Evolutionary conservation across 768 basidiomycete species (phyloP).

Genomic region (Leccinum imitatum): DNA sequence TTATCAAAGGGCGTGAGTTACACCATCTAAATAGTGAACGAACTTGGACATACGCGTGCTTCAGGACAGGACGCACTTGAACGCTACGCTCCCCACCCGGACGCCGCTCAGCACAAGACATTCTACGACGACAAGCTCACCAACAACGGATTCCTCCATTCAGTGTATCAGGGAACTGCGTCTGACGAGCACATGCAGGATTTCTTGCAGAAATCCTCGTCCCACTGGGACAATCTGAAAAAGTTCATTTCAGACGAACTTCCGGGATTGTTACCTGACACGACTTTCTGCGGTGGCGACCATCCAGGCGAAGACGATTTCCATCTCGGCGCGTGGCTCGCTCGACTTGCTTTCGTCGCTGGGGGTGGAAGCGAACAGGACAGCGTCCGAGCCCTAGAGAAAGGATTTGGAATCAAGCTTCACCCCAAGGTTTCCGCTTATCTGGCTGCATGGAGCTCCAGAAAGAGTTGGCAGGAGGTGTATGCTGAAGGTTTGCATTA

Average conservation of each 20-base stretch:
- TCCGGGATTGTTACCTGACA: slow-evolving; percentile 39
- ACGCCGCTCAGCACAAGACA: slow-evolving; percentile 37
- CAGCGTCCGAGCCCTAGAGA: slow-evolving; percentile 39
- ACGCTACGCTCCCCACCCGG: slow-evolving; percentile 34
- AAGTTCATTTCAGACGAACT: slow-evolving; percentile 42
- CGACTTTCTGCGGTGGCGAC: slow-evolving; percentile 48
- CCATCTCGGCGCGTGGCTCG: slow-evolving; percentile 54
- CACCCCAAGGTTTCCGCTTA: slow-evolving; percentile 41
- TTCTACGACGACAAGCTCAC: slow-evolving; percentile 46
- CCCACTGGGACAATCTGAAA: slow-evolving; percentile 39
- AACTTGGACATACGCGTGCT: background rate
- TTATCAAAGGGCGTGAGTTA: slow-evolving; percentile 42
- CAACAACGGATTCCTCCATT: slow-evolving; percentile 40
- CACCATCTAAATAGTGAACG: background rate
- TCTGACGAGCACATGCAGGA: slow-evolving; percentile 33
- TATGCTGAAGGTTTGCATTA: slow-evolving; percentile 47
- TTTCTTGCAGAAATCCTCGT: slow-evolving; percentile 40
- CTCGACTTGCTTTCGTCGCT: slow-evolving; percentile 41
- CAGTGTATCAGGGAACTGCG: slow-evolving; percentile 41
- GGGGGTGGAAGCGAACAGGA: slow-evolving; percentile 39
- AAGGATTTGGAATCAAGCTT: slow-evolving; percentile 37
- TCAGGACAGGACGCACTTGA: slow-evolving; percentile 46
- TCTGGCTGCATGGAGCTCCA: slow-evolving; percentile 44
- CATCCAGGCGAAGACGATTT: slow-evolving; percentile 54
- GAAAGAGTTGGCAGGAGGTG: slow-evolving; percentile 47